A percentile compares a stretch with the other conserved stretches of the same genome.
Evolutionary conservation across 2,329 filamentous ascomycete species (phyloP).

Genomic region (Tympanopsis confertula): DNA sequence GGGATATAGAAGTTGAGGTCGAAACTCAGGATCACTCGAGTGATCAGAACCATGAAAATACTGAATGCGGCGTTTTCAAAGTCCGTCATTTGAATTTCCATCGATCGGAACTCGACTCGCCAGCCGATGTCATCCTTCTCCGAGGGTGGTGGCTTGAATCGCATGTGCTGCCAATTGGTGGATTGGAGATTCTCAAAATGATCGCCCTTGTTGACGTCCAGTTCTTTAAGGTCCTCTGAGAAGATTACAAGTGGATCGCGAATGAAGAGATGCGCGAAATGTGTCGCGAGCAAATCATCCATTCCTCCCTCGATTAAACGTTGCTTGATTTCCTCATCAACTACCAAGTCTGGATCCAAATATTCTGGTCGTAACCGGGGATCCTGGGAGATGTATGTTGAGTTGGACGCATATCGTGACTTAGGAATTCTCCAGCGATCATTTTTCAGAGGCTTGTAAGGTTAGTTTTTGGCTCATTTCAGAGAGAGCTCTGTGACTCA

Average conservation of each 20-base stretch:
- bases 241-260: slow-evolving; percentile 95
- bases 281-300: slow-evolving; percentile 86
- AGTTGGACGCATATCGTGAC: slow-evolving; percentile 95
- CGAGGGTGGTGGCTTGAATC: slow-evolving; percentile 89
- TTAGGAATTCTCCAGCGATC: slow-evolving; percentile 90
- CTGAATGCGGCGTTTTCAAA: slow-evolving; percentile 96
- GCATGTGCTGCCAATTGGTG: slow-evolving; percentile 99
- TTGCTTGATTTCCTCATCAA: slow-evolving; percentile 75
- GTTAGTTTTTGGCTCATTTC: background rate
- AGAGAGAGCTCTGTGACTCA: slow-evolving; percentile 21
- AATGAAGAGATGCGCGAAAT: slow-evolving; percentile 97
- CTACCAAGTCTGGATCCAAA: slow-evolving; percentile 74
- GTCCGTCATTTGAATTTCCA: slow-evolving; percentile 98
- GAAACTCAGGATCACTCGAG: slow-evolving; percentile 83
- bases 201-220: slow-evolving; percentile 80
- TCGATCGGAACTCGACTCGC: slow-evolving; percentile 93
- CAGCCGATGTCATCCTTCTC: slow-evolving; percentile 79
- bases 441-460: slow-evolving; percentile 61
- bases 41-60: slow-evolving; percentile 93
- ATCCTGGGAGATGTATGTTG: slow-evolving; percentile 93
- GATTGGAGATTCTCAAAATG: slow-evolving; percentile 96
- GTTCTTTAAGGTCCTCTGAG: slow-evolving; percentile 72
- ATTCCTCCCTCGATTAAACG: slow-evolving; percentile 80
- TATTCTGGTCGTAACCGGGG: slow-evolving; percentile 76
- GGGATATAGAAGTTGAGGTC: slow-evolving; percentile 95